Evolutionary conservation across 2,329 filamentous ascomycete species (phyloP).

Genomic region (Colletotrichum tanaceti): DNA sequence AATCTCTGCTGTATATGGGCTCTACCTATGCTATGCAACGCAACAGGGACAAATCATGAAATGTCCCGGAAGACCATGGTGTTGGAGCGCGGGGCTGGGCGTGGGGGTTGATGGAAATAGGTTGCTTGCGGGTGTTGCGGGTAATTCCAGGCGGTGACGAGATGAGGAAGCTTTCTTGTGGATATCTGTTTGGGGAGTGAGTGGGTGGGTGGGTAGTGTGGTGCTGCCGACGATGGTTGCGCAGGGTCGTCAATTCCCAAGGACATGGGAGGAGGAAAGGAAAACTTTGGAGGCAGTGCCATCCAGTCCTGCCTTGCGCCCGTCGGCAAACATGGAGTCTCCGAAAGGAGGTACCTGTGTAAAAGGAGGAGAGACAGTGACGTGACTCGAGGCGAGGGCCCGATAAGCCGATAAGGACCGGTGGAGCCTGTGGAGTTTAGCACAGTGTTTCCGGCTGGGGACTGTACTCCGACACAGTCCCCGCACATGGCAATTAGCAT

Average conservation of each 20-base stretch:
- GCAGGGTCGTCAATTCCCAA: slow-evolving; percentile 7
- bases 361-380: slow-evolving; percentile 11
- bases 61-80: slow-evolving; percentile 17
- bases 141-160: slow-evolving; percentile 9
- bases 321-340: slow-evolving; percentile 1
- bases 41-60: slow-evolving; percentile 6
- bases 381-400: slow-evolving; percentile 36
- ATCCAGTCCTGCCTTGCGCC: neutral
- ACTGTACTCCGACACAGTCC: slow-evolving; percentile 21
- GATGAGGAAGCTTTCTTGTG: slow-evolving; percentile 8
- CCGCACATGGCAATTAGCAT: slow-evolving; percentile 19
- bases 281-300: slow-evolving; percentile 2
- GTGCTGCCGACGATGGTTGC: neutral
- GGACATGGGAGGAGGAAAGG: neutral
- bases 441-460: neutral
- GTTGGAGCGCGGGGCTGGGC: neutral
- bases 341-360: neutral
- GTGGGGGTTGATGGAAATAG: neutral
- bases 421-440: slow-evolving; percentile 25
- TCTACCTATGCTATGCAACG: neutral
- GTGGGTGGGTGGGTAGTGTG: no score
- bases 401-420: slow-evolving; percentile 36
- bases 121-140: slow-evolving; percentile 12
- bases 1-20: neutral
- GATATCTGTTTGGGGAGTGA: neutral